Evolutionary conservation across 2,329 filamentous ascomycete genomes (phyloP), one percentile per base, ranked within the genome.

Genomic region (Sporothrix sp.): DNA sequence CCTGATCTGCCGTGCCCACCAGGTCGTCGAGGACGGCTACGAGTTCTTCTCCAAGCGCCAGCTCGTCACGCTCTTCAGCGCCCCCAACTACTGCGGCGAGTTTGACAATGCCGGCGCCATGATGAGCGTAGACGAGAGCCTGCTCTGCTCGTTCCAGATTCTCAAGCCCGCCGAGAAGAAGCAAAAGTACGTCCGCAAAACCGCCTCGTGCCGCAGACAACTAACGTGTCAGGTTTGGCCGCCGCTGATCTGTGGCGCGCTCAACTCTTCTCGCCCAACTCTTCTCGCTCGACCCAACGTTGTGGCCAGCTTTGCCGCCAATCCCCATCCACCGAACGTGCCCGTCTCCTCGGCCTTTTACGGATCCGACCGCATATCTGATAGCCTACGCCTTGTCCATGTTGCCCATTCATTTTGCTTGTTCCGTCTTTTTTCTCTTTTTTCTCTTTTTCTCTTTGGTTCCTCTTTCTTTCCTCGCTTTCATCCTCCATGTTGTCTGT

Each of bases 81-180:
- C 93, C 48, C 93, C 93, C 59, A 98, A 98, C 74, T 98, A 98
- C 76, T 98, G 91, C 63, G 91, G 91, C 69, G 93, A 98, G 73
- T 98, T 98, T 66, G 93, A 98, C 76, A 98, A 98, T 65, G 91
- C 91, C 48, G 93, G 93, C 67, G 93, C 93, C 58, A 97, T 98
- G 91, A 97, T 98, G 93, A 96, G 90, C 66, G 93, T 98, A 35
- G 93, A 97, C 67, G 93, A 97, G 77, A 96, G 90, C 69, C 73
- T 98, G 70, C 78, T 98, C 64, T 98, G 93, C 78, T 96, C 90
- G 57, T 98, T 98, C 84, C 93, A 95, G 88, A 97, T 98, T 67
- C 79, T 98, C 75, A 98, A 97, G 78, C 93, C 93, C 65, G 93
- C 93, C 71, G 93, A 98, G 81, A 98, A 98, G 84, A 98, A 98